A percentile compares a stretch with the other conserved stretches of the same genome.
Evolutionary conservation across 2,329 filamentous ascomycete genomes (phyloP).

Genomic region (Fusarium cicatricum): DNA sequence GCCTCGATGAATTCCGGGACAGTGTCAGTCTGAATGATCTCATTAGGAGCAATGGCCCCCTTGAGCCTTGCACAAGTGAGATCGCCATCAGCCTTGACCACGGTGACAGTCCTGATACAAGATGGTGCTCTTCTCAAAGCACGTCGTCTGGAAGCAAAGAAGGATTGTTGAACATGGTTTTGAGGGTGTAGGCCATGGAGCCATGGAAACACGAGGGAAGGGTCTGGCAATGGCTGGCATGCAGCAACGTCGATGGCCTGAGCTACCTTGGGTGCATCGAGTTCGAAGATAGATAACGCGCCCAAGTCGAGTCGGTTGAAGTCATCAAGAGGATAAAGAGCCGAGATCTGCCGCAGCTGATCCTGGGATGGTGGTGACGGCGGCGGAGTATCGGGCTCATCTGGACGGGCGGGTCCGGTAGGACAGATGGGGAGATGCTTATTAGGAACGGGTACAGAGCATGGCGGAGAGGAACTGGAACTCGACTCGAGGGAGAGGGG

Average conservation of each 20-base stretch:
- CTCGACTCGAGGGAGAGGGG: slow-evolving; percentile 51
- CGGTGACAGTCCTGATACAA: slow-evolving; percentile 80
- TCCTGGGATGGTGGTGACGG: slow-evolving; percentile 72
- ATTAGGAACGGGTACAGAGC: slow-evolving; percentile 71
- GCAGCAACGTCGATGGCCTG: slow-evolving; percentile 79
- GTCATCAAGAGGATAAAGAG: slow-evolving; percentile 76
- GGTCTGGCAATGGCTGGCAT: slow-evolving; percentile 82
- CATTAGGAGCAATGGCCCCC: slow-evolving; percentile 83
- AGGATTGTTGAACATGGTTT: slow-evolving; percentile 88
- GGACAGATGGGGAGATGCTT: slow-evolving; percentile 91
- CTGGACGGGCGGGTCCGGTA: slow-evolving; percentile 70
- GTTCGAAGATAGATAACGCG: slow-evolving; percentile 72
- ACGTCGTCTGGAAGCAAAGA: slow-evolving; percentile 83
- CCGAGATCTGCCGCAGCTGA: slow-evolving; percentile 67
- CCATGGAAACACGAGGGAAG: slow-evolving; percentile 94
- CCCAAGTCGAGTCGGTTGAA: slow-evolving; percentile 63
- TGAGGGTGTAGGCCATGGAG: slow-evolving; percentile 89
- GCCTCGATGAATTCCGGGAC: slow-evolving; percentile 76
- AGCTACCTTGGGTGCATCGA: slow-evolving; percentile 73
- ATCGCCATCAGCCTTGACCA: slow-evolving; percentile 91
- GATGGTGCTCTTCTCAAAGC: slow-evolving; percentile 71
- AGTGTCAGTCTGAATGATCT: slow-evolving; percentile 69
- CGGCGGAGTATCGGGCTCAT: slow-evolving; percentile 68
- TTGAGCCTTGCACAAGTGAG: slow-evolving; percentile 79
- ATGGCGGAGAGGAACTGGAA: slow-evolving; percentile 37